Percentiles rank a stretch among this genome's conserved stretches.
Evolutionary conservation across 352 stramenopile species (phyloP).

Genomic region (Globisporangium lucens): DNA sequence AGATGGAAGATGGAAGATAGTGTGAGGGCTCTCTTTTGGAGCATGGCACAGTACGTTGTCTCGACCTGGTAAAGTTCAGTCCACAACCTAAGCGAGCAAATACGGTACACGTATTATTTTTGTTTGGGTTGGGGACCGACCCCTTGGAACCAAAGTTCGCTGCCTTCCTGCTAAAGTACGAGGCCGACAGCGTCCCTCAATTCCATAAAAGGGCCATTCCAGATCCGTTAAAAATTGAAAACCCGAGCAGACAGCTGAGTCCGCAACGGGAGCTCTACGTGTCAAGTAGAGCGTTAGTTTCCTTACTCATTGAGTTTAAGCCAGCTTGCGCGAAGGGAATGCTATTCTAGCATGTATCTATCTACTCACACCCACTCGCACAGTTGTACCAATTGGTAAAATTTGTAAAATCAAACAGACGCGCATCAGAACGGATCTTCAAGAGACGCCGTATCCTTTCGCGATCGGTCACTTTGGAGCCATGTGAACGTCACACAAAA

Average conservation of each 20-base stretch:
- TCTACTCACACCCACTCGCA: background rate
- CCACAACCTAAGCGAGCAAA: background rate
- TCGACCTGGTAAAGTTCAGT: too few species aligned
- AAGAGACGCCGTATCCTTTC: background rate
- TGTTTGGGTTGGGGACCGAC: constrained; percentile 33
- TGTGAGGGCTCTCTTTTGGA: background rate
- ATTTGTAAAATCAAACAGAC: background rate
- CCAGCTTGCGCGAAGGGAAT: constrained; percentile 16
- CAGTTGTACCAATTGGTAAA: background rate
- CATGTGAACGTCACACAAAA: background rate
- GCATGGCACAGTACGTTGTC: background rate
- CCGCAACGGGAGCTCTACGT: constrained; percentile 61
- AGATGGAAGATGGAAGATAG: background rate
- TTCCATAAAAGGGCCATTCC: constrained; percentile 58
- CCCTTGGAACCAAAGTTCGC: constrained; percentile 26
- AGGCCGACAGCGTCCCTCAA: constrained; percentile 7
- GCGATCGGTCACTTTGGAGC: background rate
- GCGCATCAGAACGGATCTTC: background rate
- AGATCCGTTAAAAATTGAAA: constrained; percentile 73
- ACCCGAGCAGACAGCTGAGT: constrained; percentile 39
- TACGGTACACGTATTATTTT: background rate
- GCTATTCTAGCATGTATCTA: background rate
- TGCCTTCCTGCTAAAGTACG: constrained; percentile 41
- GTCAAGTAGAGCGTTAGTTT: constrained; percentile 89
- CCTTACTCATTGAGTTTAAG: constrained; percentile 94